Base-by-base conservation (phyloP, 805 yeast species). In the Henningerozyma blattae region DNA sequence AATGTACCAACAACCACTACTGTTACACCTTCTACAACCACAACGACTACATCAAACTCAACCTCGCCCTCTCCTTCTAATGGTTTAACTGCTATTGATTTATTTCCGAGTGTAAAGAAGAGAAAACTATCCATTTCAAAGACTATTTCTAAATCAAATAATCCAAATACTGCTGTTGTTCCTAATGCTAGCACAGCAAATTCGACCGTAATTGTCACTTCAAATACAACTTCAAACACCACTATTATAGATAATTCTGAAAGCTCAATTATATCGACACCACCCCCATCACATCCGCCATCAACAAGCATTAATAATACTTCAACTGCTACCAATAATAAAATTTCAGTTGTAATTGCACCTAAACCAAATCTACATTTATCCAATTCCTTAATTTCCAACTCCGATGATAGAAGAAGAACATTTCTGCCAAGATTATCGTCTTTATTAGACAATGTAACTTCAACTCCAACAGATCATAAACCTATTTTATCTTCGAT, bases 31-130 rank as follows among this genome's bases (percentile, higher is more conserved):
- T 28, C 18, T 12, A 17, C 32, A 15, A 13, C 18, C 18, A 16
- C 15, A 18, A 15, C 25, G 13, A 15, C 18, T n/a, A 26, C 33
- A 38, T 59, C 77, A 29, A 68, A 77, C 6, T 70, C 76, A 13
- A 52, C 52, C 4, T 53, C 52, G 14, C 47, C 49, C n/a, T 28
- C 30, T n/a, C n/a, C n/a, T n/a, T n/a, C n/a, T n/a, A n/a, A n/a
- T n/a, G n/a, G n/a, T n/a, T n/a, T n/a, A n/a, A 20, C 24, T 9
- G 8, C 24, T 20, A 9, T 2, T 9, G 24, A 8, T 20, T 9
- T 12, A 9, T 20, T 12, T 12, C 24, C 24, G 2, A 12, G 12
- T 20, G 8, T 12, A 9, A 20, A 20, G 24, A 20, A 20, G 12
- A 20, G 24, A 20, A 20, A 20, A 2, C 12, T 20, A 20, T 20